Percentiles rank a stretch among this genome's conserved stretches.
Conservation (phyloP, 495 filamentous ascomycete species). For the Xylaria flabelliformis region DNA sequence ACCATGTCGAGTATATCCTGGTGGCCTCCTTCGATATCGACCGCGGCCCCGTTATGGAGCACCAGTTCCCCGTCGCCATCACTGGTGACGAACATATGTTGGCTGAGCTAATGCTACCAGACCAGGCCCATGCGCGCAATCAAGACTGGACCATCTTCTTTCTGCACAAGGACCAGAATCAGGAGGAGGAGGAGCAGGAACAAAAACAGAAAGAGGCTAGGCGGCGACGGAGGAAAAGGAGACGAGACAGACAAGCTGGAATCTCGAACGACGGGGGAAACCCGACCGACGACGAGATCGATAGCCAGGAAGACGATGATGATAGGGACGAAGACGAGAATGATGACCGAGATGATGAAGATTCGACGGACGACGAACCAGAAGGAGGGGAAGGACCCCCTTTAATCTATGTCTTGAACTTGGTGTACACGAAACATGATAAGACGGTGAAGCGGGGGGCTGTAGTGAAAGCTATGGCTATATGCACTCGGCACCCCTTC, state of each 20-base stretch:
- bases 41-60: slow-evolving; percentile 95
- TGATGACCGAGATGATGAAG: slow-evolving; percentile 64
- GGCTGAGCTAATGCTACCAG: slow-evolving; percentile 97
- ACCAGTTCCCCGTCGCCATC: slow-evolving; percentile 93
- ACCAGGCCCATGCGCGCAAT: slow-evolving; percentile 92
- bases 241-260: slow-evolving; percentile 58
- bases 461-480: slow-evolving; percentile 98
- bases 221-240: slow-evolving; percentile 49
- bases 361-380: slow-evolving; percentile 63
- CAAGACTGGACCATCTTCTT: slow-evolving; percentile 99
- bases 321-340: slow-evolving; percentile 53
- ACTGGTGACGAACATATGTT: slow-evolving; percentile 98
- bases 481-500: slow-evolving; percentile 98
- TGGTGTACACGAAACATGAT: slow-evolving; percentile 98
- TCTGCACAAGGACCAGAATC: slow-evolving; percentile 88
- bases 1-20: slow-evolving; percentile 99
- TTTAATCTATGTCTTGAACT: slow-evolving; percentile 96
- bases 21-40: slow-evolving; percentile 98
- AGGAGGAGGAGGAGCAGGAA: slow-evolving; percentile 75
- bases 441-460: slow-evolving; percentile 90
- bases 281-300: slow-evolving; percentile 46
- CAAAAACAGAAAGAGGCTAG: slow-evolving; percentile 59
- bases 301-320: slow-evolving; percentile 45
- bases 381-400: slow-evolving; percentile 79
- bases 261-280: slow-evolving; percentile 60